Base-by-base conservation (phyloP, 163 green algal species). In the Botryococcus braunii region DNA sequence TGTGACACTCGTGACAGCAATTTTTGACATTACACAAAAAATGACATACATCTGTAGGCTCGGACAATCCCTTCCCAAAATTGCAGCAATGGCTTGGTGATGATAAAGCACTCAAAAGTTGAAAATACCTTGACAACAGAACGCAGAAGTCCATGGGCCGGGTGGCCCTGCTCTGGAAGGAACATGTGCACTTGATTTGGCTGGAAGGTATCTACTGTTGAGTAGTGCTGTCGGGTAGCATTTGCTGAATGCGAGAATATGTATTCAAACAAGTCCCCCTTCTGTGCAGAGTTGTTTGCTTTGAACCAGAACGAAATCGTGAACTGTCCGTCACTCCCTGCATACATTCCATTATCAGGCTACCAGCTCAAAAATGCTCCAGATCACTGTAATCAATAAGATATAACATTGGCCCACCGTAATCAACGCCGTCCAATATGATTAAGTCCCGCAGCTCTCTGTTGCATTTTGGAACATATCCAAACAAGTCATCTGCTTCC, bases 251-350 rank as follows among this genome's bases (percentile, higher is more conserved):
- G 65, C 48, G 56, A 76, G 52, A 55, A 77, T 23, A 64, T 74
- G 48, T 65, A 74, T 43, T 46, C 35, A 66, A 66, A 65, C 11
- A 65, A 41, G 43, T 38, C 60, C 3, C 57, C 65, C 23, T 31
- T 25, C n/a, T 32, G n/a, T 25, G 58, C 57, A 29, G 38, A 66
- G 50, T 4, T 52, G 65, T 52, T 64, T 29, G 29, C 37, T 41
- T 68, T 67, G 11, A 79, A 52, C 75, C 75, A 82, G 11, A 82
- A 17, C 25, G 75, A 77, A 35, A 85, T 65, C 4, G 69, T 62
- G 62, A 82, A 76, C 2, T 69, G 37, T 25, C 75, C 75, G 4
- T 58, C 57, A 21, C 49, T 46, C 6, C 66, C 74, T 74, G 73
- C 71, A 38, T 43, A 49, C 17, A 6, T 46, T 17, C 31, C 27